Conservation (phyloP, 2,329 filamentous ascomycete species). For the Aspergillus pseudotamarii region DNA sequence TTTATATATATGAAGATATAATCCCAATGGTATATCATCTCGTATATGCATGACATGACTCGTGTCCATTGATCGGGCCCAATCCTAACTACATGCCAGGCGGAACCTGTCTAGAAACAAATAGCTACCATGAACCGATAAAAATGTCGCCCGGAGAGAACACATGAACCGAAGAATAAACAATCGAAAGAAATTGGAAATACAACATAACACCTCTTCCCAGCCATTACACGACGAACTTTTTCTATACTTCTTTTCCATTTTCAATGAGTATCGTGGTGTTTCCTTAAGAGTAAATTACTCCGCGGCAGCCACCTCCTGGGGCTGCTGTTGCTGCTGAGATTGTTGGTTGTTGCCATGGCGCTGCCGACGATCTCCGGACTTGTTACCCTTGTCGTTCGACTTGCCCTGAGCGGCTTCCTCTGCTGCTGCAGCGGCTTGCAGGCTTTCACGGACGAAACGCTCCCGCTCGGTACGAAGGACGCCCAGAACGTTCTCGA, state of each 20-base stretch:
- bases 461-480: conserved; percentile 80
- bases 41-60: conserved; percentile 21
- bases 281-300: conserved; percentile 1
- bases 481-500: conserved; percentile 76
- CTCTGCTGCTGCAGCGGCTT: conserved; percentile 52
- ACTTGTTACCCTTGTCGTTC: conserved; percentile 37
- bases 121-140: conserved; percentile 21
- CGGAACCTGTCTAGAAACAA: conserved; percentile 19
- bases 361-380: conserved; percentile 36
- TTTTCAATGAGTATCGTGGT: background rate
- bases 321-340: conserved; percentile 28
- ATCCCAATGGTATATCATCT: conserved; percentile 1
- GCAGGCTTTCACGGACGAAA: conserved; percentile 67
- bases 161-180: conserved; percentile 8
- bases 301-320: conserved; percentile 32
- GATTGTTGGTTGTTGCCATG: conserved; percentile 31
- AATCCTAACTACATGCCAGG: conserved; percentile 17
- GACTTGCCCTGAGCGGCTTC: conserved; percentile 35
- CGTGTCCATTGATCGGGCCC: conserved; percentile 23
- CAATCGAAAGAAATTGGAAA: conserved; percentile 8
- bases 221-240: conserved; percentile 11
- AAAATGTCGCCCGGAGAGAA: conserved; percentile 13
- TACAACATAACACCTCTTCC: conserved; percentile 9
- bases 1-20: conserved; percentile 1
- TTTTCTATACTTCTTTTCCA: conserved; percentile 10